phyloP scores from a whole-genome alignment of 208 protist species.

The Zelonia costaricensis region DNA sequence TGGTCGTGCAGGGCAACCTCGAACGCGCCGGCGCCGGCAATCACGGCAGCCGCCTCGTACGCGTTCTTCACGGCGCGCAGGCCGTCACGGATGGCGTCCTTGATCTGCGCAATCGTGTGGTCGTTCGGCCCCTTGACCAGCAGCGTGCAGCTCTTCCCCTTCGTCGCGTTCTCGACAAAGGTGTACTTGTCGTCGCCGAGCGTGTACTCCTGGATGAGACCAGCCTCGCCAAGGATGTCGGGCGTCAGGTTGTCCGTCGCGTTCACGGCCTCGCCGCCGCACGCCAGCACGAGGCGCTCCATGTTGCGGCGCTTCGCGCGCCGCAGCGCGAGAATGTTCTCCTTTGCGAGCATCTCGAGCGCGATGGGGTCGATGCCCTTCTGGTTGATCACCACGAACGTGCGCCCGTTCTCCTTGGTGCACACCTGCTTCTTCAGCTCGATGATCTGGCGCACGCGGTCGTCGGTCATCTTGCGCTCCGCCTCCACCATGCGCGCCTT shows the following conservation, averaged over 20 bases:
- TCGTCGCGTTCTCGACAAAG: slow-evolving; percentile 98
- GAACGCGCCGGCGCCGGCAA: slow-evolving; percentile 99
- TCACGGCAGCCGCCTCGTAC: slow-evolving; percentile 93
- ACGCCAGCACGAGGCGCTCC: slow-evolving; percentile 97
- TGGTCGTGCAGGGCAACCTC: slow-evolving; percentile 95
- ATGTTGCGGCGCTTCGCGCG: slow-evolving; percentile 99
- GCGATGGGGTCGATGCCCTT: slow-evolving; percentile 99
- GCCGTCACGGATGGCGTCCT: slow-evolving; percentile 99
- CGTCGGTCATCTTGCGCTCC: slow-evolving; percentile 97
- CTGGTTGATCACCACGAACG: slow-evolving; percentile 99
- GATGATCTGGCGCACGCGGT: slow-evolving; percentile 97
- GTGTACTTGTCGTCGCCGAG: slow-evolving; percentile 99
- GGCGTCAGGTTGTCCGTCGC: slow-evolving; percentile 96
- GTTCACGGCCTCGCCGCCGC: slow-evolving; percentile 98
- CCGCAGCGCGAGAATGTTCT: slow-evolving; percentile 98
- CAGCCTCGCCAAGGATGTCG: slow-evolving; percentile 96
- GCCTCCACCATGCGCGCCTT: slow-evolving; percentile 97
- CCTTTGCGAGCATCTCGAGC: slow-evolving; percentile 99
- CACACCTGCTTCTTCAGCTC: slow-evolving; percentile 98
- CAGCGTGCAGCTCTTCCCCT: slow-evolving; percentile 98
- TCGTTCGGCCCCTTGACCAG: slow-evolving; percentile 99
- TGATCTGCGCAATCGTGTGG: slow-evolving; percentile 99
- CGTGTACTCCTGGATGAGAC: slow-evolving; percentile 97
- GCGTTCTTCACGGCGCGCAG: slow-evolving; percentile 99
- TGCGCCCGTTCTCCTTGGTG: slow-evolving; percentile 92